Evolutionary conservation across 2,329 filamentous ascomycete species (phyloP), one percentile per base, ranked within the genome.

Genomic region (Dactylellina haptotyla): DNA sequence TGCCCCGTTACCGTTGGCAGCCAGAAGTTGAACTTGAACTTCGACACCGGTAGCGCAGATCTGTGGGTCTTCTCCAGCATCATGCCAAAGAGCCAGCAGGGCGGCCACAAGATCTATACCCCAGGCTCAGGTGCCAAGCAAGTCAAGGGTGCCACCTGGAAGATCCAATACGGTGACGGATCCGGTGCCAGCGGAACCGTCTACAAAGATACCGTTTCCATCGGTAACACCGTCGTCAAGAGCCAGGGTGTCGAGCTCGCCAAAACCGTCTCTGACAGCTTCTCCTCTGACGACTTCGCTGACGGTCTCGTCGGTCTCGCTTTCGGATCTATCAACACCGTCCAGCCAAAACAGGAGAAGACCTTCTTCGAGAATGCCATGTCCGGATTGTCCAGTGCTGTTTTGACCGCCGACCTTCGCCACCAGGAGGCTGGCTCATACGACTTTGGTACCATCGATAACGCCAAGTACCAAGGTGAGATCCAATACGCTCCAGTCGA

Each of bases 301-400:
- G 88, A 90, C 79, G 89, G 89, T n/a, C 84, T 92, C 4, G 83
- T 92, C 26, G 90, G 90, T 12, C 85, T 91, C 26, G 89, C 85
- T 3, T 91, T 84, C 78, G 80, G 85, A 69, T 83, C 80, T 25
- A 83, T 90, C 80, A 91, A 90, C 79, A 89, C 86, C 1, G 85
- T 90, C 70, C 78, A 84, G 79, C 89, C 89, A 1, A 81, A 83
- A 18, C 82, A 83, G 75, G 88, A 90, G 77, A 89, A 88, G 81
- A 92, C 89, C 9, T 92, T 92, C 80, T 91, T 92, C 79, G 88
- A 90, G 78, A 92, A 90, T 79, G 82, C 90, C 76, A 85, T 86
- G 53, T 37, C 20, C 18, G 45, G 51, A 6, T 41, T 72, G 37
- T 23, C 14, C 45, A 23, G 54, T 10, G 34, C 34, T 18, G 59